Conservation (phyloP, 2,329 filamentous ascomycete genomes). For the Didymella sp. region DNA sequence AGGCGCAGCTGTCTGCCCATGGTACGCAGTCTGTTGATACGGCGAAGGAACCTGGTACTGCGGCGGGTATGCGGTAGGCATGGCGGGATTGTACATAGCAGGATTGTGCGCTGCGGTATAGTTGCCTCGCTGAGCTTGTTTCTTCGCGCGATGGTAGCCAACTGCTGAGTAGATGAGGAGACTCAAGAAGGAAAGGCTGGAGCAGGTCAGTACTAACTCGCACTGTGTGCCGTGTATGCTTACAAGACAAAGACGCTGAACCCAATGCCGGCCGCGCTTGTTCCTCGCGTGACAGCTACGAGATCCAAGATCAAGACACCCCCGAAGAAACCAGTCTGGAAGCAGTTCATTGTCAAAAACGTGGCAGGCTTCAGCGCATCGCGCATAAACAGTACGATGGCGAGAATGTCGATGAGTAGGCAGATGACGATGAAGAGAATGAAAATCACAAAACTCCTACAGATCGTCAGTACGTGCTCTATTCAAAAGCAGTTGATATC, state of each 20-base stretch:
- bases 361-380: slow-evolving; percentile 41
- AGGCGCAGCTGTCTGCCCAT: slow-evolving; percentile 27
- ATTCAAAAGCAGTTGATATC: background rate
- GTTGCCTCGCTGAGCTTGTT: slow-evolving; percentile 40
- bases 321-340: slow-evolving; percentile 48
- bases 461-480: slow-evolving; percentile 23
- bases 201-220: slow-evolving; percentile 12
- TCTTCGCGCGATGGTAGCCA: slow-evolving; percentile 46
- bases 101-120: slow-evolving; percentile 46
- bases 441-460: slow-evolving; percentile 42
- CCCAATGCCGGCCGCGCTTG: slow-evolving; percentile 32
- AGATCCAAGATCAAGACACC: slow-evolving; percentile 43
- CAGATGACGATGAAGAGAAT: slow-evolving; percentile 44
- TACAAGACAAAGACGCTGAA: slow-evolving; percentile 49
- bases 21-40: slow-evolving; percentile 36
- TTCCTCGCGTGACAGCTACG: slow-evolving; percentile 32
- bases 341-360: slow-evolving; percentile 47
- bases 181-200: slow-evolving; percentile 46
- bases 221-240: slow-evolving; percentile 18
- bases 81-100: slow-evolving; percentile 34
- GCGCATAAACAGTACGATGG: slow-evolving; percentile 46
- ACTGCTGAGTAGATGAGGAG: slow-evolving; percentile 52
- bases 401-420: slow-evolving; percentile 45
- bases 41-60: slow-evolving; percentile 26
- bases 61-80: slow-evolving; percentile 24